Conservation (phyloP, 2,329 filamentous ascomycete genomes). For the Thermothelomyces thermophilus region DNA sequence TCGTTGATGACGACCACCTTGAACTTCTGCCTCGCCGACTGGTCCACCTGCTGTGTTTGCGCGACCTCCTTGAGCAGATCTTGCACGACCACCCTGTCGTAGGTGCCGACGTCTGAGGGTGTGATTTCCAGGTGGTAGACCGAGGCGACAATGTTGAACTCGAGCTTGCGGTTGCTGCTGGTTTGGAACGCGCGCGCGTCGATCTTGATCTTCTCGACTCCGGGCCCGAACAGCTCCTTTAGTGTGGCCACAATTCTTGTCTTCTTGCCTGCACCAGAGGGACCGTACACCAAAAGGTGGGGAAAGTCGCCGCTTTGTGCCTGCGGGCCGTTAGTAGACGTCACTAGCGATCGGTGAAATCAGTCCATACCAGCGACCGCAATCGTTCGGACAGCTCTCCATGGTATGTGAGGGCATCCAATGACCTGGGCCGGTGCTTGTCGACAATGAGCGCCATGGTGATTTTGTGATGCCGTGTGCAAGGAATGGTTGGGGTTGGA, state of each 20-base stretch:
- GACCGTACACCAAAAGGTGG: constrained; percentile 93
- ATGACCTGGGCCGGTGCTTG: constrained; percentile 65
- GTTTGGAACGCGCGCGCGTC: constrained; percentile 96
- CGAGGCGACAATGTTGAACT: constrained; percentile 97
- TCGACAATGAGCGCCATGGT: constrained; percentile 64
- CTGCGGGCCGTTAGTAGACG: constrained; percentile 39
- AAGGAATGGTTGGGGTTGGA: neutral
- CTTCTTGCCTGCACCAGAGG: constrained; percentile 95
- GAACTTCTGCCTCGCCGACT: constrained; percentile 83
- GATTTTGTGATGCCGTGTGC: neutral
- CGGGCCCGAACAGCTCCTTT: constrained; percentile 89
- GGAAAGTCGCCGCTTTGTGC: constrained; percentile 97
- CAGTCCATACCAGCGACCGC: constrained; percentile 64
- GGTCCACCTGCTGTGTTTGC: constrained; percentile 97
- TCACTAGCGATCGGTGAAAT: neutral
- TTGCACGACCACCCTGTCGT: constrained; percentile 92
- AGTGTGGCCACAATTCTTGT: constrained; percentile 92
- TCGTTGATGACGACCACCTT: constrained; percentile 99
- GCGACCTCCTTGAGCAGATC: constrained; percentile 96
- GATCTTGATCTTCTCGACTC: constrained; percentile 99
- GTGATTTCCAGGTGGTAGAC: constrained; percentile 98
- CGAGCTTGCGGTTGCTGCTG: constrained; percentile 89
- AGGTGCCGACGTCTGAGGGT: constrained; percentile 91
- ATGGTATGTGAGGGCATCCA: constrained; percentile 80
- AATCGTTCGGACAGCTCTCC: constrained; percentile 80